A percentile compares a stretch with the other conserved stretches of the same genome.
Evolutionary conservation across 768 basidiomycete genomes (phyloP).

Genomic region (Scleroderma citrinum): DNA sequence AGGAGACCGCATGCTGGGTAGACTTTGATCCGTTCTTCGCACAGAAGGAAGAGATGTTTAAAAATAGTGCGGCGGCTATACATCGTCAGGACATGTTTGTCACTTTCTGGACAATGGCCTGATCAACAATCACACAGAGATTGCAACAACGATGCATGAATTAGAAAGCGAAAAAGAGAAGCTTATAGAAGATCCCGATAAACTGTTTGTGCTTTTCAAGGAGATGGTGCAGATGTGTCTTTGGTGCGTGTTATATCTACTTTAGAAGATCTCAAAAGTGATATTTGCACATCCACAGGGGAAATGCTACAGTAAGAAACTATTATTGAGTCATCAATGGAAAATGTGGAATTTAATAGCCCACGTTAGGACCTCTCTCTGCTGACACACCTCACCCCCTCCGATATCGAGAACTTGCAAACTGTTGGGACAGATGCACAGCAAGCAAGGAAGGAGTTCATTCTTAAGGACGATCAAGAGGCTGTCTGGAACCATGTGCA

Average conservation of each 20-base stretch:
- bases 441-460: slow-evolving; percentile 66
- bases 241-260: slow-evolving; percentile 37
- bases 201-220: slow-evolving; percentile 60
- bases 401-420: slow-evolving; percentile 81
- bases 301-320: slow-evolving; percentile 77
- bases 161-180: slow-evolving; percentile 45
- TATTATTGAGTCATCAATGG: neutral
- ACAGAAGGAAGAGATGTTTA: slow-evolving; percentile 80
- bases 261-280: neutral
- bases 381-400: slow-evolving; percentile 75
- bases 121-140: slow-evolving; percentile 39
- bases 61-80: slow-evolving; percentile 70
- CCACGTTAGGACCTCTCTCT: slow-evolving; percentile 79
- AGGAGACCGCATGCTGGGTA: slow-evolving; percentile 62
- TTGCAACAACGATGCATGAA: slow-evolving; percentile 68
- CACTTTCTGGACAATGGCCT: neutral
- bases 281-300: slow-evolving; percentile 45
- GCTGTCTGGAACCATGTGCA: slow-evolving; percentile 69
- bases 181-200: slow-evolving; percentile 42
- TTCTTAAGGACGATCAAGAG: slow-evolving; percentile 79
- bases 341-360: neutral
- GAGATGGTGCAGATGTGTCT: slow-evolving; percentile 91
- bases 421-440: slow-evolving; percentile 78
- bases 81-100: slow-evolving; percentile 47
- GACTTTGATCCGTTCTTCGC: slow-evolving; percentile 76